Base-by-base conservation (phyloP, 2,329 filamentous ascomycete species). In the Aureobasidium sp. region DNA sequence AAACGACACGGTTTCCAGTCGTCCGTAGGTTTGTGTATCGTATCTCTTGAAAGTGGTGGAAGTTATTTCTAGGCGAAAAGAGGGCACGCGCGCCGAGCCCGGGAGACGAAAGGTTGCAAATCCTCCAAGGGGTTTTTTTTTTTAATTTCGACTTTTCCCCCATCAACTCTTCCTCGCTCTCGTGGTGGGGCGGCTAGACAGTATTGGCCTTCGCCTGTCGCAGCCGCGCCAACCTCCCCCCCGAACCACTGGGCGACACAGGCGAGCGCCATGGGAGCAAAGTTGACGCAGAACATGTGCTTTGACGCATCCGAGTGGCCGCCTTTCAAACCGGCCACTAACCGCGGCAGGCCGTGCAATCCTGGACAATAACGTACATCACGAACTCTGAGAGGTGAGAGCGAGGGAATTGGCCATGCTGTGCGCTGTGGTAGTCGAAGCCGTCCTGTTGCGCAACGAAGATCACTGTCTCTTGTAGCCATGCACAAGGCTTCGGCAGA, bases 261-360 rank as follows among this genome's bases (percentile, higher is more conserved):
- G 37, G 37, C 50, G 50, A 40, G 29, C 39, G 53, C 53, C 53
- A 31, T 57, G 22, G 17, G 8, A 22, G 27, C 2, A n/a, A 22
- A 39, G 8, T 58, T 47, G 39, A 58, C 40, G 31, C 42, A 58
- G 11, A 37, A 39, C 5, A 48, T n/a, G 42, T 39, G n/a, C 31
- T n/a, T 48, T 47, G 67, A 49, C 49, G 49, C 15, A 24, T 56
- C 39, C 60, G 59, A 64, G 45, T 49, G 57, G 57, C 35, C 35
- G 35, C 57, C 45, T 31, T 19, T 35, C 31, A 33, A 17, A 27
- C 9, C 33, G 45, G 35, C 57, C 44, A 35, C 57, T 60, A 60
- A 42, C 9, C 19, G 57, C 57, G 57, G 44, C 44, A 60, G 57
- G 19, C 57, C 45, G 57, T 60, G 57, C 57, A 24, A 60, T n/a